These are phyloP conservation scores for Chytriomyces confervae DNA, from an alignment of 192 early-diverging fungal genomes.

Conservation along the genomic window DNA sequence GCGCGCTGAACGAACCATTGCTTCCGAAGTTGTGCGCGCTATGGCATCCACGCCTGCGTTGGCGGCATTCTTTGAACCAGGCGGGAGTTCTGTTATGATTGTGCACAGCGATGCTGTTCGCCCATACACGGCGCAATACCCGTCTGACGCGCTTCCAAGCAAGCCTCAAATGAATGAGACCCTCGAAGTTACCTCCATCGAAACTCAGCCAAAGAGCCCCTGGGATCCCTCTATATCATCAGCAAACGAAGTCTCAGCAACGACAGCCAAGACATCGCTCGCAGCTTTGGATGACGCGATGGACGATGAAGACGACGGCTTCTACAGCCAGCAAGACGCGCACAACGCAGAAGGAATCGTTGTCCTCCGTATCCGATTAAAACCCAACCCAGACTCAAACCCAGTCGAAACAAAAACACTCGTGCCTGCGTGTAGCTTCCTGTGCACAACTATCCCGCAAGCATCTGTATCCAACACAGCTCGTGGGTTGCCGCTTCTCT, in stretches of 20 bases:
- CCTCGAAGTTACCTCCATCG: not conserved
- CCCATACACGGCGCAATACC: not conserved
- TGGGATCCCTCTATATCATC: not conserved
- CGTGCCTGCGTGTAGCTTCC: not conserved
- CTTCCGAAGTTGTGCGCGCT: not conserved
- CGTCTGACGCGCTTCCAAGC: not conserved
- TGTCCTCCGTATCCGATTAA: not conserved
- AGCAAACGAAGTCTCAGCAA: not conserved
- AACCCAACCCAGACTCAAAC: not conserved
- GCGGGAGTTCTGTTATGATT: not conserved
- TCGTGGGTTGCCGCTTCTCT: not conserved
- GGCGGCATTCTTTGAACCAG: not conserved
- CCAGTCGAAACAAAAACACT: not conserved
- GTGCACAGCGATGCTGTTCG: not conserved
- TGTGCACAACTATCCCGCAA: not conserved
- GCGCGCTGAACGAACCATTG: not conserved
- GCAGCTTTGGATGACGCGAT: not conserved
- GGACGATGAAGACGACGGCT: not conserved
- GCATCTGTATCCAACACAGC: not conserved
- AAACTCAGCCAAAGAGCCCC: not conserved
- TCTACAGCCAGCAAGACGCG: not conserved
- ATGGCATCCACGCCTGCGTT: not conserved
- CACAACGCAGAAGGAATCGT: not conserved
- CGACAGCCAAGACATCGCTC: not conserved
- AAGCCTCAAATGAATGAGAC: too few relatives aligned